phyloP scores from a whole-genome alignment of 257 asterid genomes.

The Fraxinus americana region DNA sequence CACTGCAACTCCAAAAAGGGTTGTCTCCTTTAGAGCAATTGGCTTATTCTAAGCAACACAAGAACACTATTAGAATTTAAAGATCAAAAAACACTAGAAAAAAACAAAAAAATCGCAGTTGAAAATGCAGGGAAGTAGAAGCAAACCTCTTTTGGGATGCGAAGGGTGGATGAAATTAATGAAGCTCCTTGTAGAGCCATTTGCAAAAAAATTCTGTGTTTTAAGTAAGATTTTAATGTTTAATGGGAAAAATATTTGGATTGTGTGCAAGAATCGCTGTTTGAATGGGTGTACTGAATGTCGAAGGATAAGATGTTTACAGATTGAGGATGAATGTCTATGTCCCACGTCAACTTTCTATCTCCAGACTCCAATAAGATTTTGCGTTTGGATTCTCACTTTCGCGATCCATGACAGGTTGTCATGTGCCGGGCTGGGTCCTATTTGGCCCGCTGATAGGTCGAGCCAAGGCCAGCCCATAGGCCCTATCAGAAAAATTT shows the following conservation, averaged over 20 bases:
- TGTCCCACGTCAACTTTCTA: conserved; percentile 38
- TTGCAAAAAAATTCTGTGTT: not conserved
- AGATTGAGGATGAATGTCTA: conserved; percentile 20
- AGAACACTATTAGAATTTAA: not conserved
- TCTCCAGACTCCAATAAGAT: conserved; percentile 63
- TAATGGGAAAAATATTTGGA: not conserved
- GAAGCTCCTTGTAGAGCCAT: conserved; percentile 77
- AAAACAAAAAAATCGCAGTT: not conserved
- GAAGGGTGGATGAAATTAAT: conserved; percentile 47
- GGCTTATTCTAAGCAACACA: conserved; percentile 46
- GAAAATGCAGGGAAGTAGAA: not conserved
- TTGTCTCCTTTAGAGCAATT: conserved; percentile 50
- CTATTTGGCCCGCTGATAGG: not conserved
- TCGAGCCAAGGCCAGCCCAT: not conserved
- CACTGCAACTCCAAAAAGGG: conserved; percentile 61
- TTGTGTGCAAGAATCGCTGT: not conserved
- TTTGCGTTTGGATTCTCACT: conserved; percentile 48
- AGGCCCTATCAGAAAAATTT: no score
- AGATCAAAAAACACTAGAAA: not conserved
- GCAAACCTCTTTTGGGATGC: conserved; percentile 58
- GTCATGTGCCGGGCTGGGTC: not conserved
- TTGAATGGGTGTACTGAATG: not conserved
- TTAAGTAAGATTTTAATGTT: not conserved
- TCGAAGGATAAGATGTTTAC: conserved; percentile 48
- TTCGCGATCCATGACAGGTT: not conserved